These are phyloP conservation scores for Coprinopsis cinerea DNA, from an alignment of 768 basidiomycete species.

Conservation along the genomic window DNA sequence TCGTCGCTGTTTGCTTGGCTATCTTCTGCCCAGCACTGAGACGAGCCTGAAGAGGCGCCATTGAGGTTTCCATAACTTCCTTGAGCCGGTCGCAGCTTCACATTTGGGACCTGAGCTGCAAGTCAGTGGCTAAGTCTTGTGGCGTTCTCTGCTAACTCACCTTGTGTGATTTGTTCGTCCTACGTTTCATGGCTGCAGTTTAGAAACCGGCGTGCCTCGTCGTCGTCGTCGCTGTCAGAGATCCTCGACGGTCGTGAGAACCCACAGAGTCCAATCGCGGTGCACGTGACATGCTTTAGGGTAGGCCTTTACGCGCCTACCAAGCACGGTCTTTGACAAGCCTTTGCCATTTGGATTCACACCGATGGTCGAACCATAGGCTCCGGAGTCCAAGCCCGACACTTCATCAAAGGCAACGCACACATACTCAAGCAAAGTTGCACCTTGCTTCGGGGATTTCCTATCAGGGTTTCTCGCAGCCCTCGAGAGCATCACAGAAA, in stretches of 20 bases:
- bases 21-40: slow-evolving; percentile 39
- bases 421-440: no score
- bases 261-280: not conserved
- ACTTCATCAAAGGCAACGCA: no score
- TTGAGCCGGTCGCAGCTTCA: slow-evolving; percentile 68
- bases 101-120: slow-evolving; percentile 80
- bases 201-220: not conserved
- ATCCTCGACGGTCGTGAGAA: not conserved
- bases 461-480: no score
- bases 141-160: slow-evolving; percentile 20
- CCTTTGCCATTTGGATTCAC: no score
- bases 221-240: not conserved
- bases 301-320: not conserved
- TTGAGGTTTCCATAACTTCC: slow-evolving; percentile 25
- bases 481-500: no score
- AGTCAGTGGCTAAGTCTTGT: not conserved
- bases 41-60: slow-evolving; percentile 23
- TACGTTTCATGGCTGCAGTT: slow-evolving; percentile 36
- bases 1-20: slow-evolving; percentile 45
- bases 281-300: not conserved
- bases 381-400: no score
- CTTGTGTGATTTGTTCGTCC: slow-evolving; percentile 65
- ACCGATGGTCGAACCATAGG: no score
- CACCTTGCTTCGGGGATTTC: no score
- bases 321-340: no score